Evolutionary conservation across 148 eudicot genomes (phyloP), one percentile per base, ranked within the genome.

Genomic region (Diospyros lotus): DNA sequence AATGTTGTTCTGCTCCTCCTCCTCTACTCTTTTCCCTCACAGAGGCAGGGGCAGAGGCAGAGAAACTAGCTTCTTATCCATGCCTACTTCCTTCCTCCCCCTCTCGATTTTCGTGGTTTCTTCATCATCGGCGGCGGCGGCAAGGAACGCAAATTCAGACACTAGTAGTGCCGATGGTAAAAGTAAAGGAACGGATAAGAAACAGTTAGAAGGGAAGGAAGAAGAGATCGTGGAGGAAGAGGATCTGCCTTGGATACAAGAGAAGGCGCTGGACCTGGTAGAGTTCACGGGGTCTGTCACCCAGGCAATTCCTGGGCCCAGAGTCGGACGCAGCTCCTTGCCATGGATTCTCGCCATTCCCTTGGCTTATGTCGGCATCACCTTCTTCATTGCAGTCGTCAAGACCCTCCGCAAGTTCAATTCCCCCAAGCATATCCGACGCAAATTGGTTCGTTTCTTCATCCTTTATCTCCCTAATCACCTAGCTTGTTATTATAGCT

Each of bases 261-360:
- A 89, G 81, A 94, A 92, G 71, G 97, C 97, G 43, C 68, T 94
- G 84, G 97, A 94, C 82, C 75, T 92, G 78, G 97, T 92, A 4
- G 98, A 94, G 82, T 94, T 89, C 73, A 91, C 88, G 0, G 97
- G 97, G 9, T 87, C 96, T 0, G 91, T 94, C 3, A 87, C 90
- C 0, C 96, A 89, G 78, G 94, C 98, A 6, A 79, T 94, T 52
- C 98, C 98, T 0, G 98, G 98, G 0, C 98, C 98, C 1, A 76
- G 97, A 51, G 96, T 94, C 17, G 92, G 90, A 1, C 73, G 50
- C 42, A 90, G 82, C 82, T 80, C 85, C 10, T 72, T 92, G 38
- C 98, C 98, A 1, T 94, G 97, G 98, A 70, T 90, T 58, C 85
- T 90, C 5, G 96, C 97, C 18, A 63, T 92, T 18, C 96, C 98